Conservation (phyloP, 352 stramenopile genomes). For the Globisporangium nagaii region DNA sequence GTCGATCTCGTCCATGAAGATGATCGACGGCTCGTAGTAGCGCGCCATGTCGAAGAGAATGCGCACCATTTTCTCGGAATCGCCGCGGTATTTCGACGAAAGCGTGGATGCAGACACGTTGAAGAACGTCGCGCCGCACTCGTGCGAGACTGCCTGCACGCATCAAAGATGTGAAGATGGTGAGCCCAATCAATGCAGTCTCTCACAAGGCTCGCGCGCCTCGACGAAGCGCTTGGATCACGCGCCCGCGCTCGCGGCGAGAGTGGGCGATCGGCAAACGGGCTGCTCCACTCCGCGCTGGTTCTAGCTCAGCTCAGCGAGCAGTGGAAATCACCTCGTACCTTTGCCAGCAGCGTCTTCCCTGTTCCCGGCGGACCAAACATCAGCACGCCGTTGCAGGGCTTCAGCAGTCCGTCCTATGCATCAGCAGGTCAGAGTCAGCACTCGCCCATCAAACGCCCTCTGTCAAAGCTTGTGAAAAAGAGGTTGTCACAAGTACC, state of each 20-base stretch:
- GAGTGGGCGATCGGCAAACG: too few species aligned
- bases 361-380: constrained; percentile 87
- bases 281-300: too few species aligned
- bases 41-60: constrained; percentile 98
- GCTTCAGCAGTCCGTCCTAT: constrained; percentile 71
- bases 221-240: too few species aligned
- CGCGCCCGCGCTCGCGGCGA: too few species aligned
- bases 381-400: constrained; percentile 80
- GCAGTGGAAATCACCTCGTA: too few species aligned
- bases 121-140: constrained; percentile 98
- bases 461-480: neutral
- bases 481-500: constrained; percentile 20
- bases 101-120: constrained; percentile 93
- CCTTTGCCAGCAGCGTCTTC: constrained; percentile 85
- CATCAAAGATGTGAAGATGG: constrained; percentile 27
- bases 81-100: constrained; percentile 91
- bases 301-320: too few species aligned
- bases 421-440: neutral
- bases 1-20: constrained; percentile 99
- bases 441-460: neutral
- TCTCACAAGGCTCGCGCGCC: too few species aligned
- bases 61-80: constrained; percentile 94
- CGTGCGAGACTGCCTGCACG: constrained; percentile 88
- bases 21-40: constrained; percentile 96
- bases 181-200: too few species aligned